Base-by-base conservation (phyloP, 2,329 filamentous ascomycete genomes). In the Colletotrichum sansevieriae region DNA sequence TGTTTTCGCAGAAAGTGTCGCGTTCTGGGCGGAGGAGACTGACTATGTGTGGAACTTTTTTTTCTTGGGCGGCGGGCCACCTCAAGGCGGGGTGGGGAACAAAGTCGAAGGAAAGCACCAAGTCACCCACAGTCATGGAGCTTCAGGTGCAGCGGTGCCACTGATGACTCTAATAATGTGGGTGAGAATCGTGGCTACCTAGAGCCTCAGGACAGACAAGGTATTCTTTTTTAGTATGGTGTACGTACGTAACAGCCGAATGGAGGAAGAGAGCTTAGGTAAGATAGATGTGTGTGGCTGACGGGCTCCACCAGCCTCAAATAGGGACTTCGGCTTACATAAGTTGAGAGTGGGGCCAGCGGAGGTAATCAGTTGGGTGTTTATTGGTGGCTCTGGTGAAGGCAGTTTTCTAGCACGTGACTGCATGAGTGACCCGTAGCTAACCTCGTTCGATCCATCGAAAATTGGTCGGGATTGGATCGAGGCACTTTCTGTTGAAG, bases 401-500 rank as follows among this genome's bases (percentile, higher is more conserved):
- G 49, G 55, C 66, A 61, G 13, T 55, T 49, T 66, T 33, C 0
- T 0, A 4, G 65, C 66, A 69, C 66, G 66, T 69, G 66, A 66
- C 7, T 12, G 10, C 18, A 39, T 35, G 43, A 69, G 47, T 69
- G 66, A 69, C 66, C 66, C 63, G 66, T 66, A 69, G 66, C 66
- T 69, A 69, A 69, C 66, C 66, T 69, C 66, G 66, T 61, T 61
- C 66, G 66, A 69, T 66, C 62, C 55, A 66, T 66, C 70, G 70
- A 72, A 72, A 72, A 72, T 72, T 72, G 70, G 65, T 72, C 70
- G 68, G 68, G 59, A 71, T 65, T 60, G 46, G 54, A 44, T 62
- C 68, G 70, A 71, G 70, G 70, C 70, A 72, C 69, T 71, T 72
- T 72, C 68, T 72, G 59, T 66, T 61, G 66, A 69, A 69, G 68